A percentile compares a stretch with the other conserved stretches of the same genome.
Evolutionary conservation across 306 rosid genomes (phyloP).

Genomic region (Quercus wislizeni): DNA sequence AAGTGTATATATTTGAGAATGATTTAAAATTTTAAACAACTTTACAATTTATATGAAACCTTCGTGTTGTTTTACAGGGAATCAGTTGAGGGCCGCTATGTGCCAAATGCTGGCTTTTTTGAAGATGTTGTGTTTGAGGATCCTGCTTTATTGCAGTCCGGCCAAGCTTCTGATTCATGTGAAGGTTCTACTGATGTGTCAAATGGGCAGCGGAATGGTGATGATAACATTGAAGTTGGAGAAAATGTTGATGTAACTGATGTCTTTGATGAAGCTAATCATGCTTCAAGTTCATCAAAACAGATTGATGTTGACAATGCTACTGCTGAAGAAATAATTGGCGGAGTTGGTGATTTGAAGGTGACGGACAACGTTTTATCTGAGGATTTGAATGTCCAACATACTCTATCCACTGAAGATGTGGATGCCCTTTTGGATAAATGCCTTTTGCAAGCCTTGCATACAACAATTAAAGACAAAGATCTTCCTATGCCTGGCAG

Average conservation of each 20-base stretch:
- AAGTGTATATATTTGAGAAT: constrained; percentile 17
- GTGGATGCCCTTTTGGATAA: constrained; percentile 78
- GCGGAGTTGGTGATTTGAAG: constrained; percentile 51
- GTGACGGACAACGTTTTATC: constrained; percentile 42
- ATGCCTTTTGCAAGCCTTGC: constrained; percentile 89
- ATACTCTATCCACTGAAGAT: constrained; percentile 58
- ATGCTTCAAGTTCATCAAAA: constrained; percentile 10
- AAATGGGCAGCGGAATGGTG: constrained; percentile 29
- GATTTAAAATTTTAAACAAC: background rate
- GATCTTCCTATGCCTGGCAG: constrained; percentile 97
- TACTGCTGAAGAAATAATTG: constrained; percentile 39
- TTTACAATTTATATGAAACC: constrained; percentile 8
- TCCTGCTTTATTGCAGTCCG: constrained; percentile 50
- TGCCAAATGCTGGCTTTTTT: constrained; percentile 87
- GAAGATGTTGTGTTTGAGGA: constrained; percentile 85
- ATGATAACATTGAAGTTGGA: constrained; percentile 21
- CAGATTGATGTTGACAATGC: constrained; percentile 23
- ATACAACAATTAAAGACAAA: constrained; percentile 81
- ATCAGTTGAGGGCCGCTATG: constrained; percentile 62
- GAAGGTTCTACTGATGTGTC: constrained; percentile 39
- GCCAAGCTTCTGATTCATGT: constrained; percentile 39
- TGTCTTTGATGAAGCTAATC: constrained; percentile 31
- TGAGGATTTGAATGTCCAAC: constrained; percentile 50
- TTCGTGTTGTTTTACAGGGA: constrained; percentile 54
- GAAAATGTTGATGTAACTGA: constrained; percentile 39